Base-by-base conservation (phyloP, 441 rosid genomes). In the Jatropha podagrica region DNA sequence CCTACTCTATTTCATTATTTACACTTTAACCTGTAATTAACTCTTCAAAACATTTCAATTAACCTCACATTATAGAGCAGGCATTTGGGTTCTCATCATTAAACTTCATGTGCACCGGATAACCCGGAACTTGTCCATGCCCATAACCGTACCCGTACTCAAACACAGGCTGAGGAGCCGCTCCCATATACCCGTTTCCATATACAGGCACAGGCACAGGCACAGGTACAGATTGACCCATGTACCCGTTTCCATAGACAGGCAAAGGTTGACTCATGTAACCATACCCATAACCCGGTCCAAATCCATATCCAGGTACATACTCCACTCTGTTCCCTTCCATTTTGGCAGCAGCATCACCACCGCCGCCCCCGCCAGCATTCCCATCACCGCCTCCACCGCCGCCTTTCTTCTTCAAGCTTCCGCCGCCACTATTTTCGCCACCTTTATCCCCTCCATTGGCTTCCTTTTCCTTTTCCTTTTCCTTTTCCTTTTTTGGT, bases 41-140 rank as follows among this genome's bases (percentile, higher is more conserved):
- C 37, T 23, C 0, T 6, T n/a, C 1, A 27, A 46, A 46, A n/a
- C 26, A 1, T 5, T 32, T 4, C 27, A 9, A 51, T 51, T 51
- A 4, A 6, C 5, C 26, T 18, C 76, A 77, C 93, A 88, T 76
- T 6, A 91, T 11, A 27, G 74, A 40, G 79, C 95, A 91, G 6
- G 95, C 88, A 69, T 88, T 85, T 0, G 93, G 91, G 68, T 91
- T 91, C 86, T 91, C 95, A 48, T 91, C 95, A 20, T 85, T 91
- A 20, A 91, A 91, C 74, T 84, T 78, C 83, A 74, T 49, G 38
- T 88, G 90, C 11, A 79, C 89, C 0, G 88, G 84, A 49, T 85
- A 86, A 12, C 80, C 85, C 7, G 69, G 74, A 26, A 49, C 75
- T 0, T 65, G 72, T 15, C 75, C 71, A 4, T 59, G n/a, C 7